phyloP scores from a whole-genome alignment of 2,329 filamentous ascomycete species.

The Aspergillus viridinutans region DNA sequence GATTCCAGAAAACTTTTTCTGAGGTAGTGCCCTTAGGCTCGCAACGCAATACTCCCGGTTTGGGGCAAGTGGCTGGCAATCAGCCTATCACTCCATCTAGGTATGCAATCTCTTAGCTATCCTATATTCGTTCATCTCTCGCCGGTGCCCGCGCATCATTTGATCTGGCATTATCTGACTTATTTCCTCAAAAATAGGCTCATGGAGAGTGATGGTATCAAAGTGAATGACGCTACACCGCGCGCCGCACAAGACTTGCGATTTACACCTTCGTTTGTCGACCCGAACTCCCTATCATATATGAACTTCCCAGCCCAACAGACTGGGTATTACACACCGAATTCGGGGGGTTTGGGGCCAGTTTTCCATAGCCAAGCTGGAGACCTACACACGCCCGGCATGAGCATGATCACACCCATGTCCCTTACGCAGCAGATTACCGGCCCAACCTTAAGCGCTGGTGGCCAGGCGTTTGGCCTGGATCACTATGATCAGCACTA shows the following conservation, averaged over 20 bases:
- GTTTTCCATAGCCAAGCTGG: constrained; percentile 79
- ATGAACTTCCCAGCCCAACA: constrained; percentile 73
- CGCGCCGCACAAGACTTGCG: constrained; percentile 78
- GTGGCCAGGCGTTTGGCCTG: constrained; percentile 60
- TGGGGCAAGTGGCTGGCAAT: constrained; percentile 16
- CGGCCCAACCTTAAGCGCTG: constrained; percentile 52
- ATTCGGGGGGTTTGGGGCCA: constrained; percentile 70
- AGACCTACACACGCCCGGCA: constrained; percentile 78
- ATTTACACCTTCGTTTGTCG: constrained; percentile 83
- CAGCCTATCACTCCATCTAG: constrained; percentile 20
- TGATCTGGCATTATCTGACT: constrained; percentile 9
- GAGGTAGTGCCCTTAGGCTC: constrained; percentile 55
- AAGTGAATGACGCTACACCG: constrained; percentile 79
- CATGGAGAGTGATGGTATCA: constrained; percentile 50
- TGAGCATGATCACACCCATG: constrained; percentile 75
- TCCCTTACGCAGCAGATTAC: constrained; percentile 70
- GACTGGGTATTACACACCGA: constrained; percentile 82
- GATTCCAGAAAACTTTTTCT: constrained; percentile 79
- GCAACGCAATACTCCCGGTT: constrained; percentile 28
- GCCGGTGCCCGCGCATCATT: neutral
- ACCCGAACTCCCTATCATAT: constrained; percentile 79
- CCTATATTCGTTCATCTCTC: neutral
- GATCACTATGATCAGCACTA: constrained; percentile 61
- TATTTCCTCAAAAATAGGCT: constrained; percentile 30
- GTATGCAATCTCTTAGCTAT: constrained; percentile 13